A percentile compares a stretch with the other conserved stretches of the same genome.
These are phyloP conservation scores for Corylus avellana DNA, from an alignment of 306 rosid species.

Conservation along the genomic window DNA sequence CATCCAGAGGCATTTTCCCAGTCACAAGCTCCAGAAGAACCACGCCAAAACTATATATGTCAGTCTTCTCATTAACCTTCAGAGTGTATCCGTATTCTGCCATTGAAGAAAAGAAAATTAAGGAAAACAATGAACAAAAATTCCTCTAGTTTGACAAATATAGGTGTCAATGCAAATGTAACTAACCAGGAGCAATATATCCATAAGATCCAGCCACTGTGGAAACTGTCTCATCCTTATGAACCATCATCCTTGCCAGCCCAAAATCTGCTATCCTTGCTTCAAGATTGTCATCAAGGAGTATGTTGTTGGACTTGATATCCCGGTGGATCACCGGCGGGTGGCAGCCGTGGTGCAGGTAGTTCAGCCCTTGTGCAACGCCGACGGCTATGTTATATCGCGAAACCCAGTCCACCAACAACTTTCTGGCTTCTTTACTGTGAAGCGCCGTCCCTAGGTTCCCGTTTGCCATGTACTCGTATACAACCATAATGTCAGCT, in stretches of 20 bases:
- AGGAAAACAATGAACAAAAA: not conserved
- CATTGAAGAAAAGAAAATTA: slow-evolving; percentile 13
- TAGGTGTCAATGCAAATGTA: not conserved
- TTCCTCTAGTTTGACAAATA: not conserved
- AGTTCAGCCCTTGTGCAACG: slow-evolving; percentile 79
- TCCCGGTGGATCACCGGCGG: slow-evolving; percentile 83
- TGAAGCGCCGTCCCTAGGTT: slow-evolving; percentile 83
- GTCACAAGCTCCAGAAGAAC: slow-evolving; percentile 84
- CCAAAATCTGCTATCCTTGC: slow-evolving; percentile 95
- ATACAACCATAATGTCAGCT: slow-evolving; percentile 69
- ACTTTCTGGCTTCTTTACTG: slow-evolving; percentile 55
- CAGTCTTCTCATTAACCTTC: slow-evolving; percentile 84
- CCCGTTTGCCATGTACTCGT: slow-evolving; percentile 83
- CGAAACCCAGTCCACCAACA: slow-evolving; percentile 86
- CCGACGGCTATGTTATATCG: slow-evolving; percentile 85
- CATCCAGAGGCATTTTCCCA: slow-evolving; percentile 68
- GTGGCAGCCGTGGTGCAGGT: slow-evolving; percentile 89
- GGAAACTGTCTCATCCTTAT: slow-evolving; percentile 79
- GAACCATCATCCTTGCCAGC: slow-evolving; percentile 79
- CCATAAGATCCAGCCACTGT: slow-evolving; percentile 92
- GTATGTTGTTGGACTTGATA: slow-evolving; percentile 84
- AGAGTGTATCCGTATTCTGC: slow-evolving; percentile 81
- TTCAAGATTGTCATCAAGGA: slow-evolving; percentile 76
- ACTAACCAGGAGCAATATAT: slow-evolving; percentile 90
- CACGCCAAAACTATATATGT: slow-evolving; percentile 80